These are phyloP conservation scores for Madurella mycetomatis DNA, from an alignment of 2,329 filamentous ascomycete species.

Conservation along the genomic window DNA sequence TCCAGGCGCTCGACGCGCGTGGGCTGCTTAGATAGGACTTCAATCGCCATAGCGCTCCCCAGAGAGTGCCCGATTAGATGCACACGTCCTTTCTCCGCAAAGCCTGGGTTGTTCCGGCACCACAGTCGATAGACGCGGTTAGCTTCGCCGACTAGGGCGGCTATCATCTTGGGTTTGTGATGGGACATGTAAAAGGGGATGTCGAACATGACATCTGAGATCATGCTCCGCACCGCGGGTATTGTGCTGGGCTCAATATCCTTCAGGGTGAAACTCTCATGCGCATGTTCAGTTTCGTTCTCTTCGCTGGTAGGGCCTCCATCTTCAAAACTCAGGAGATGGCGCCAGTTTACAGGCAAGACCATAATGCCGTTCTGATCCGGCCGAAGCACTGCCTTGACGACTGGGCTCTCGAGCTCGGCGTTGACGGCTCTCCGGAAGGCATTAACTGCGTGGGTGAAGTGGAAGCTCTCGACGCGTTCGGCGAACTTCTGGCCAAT, in stretches of 20 bases:
- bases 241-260: conserved; percentile 91
- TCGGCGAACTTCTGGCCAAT: conserved; percentile 97
- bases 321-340: conserved; percentile 82
- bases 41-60: conserved; percentile 89
- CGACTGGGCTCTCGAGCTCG: conserved; percentile 68
- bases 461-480: conserved; percentile 91
- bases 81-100: conserved; percentile 73
- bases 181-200: conserved; percentile 97
- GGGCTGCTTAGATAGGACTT: conserved; percentile 85
- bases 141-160: conserved; percentile 81
- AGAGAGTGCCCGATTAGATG: conserved; percentile 92
- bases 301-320: conserved; percentile 57
- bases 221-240: conserved; percentile 86
- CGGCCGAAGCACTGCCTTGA: conserved; percentile 70
- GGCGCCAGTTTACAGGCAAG: conserved; percentile 89
- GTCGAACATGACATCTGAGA: conserved; percentile 97
- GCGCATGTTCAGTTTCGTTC: conserved; percentile 48
- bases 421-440: conserved; percentile 83
- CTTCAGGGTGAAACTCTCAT: conserved; percentile 62
- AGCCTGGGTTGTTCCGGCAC: conserved; percentile 90
- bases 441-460: conserved; percentile 90
- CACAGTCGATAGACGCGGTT: conserved; percentile 94
- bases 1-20: conserved; percentile 58
- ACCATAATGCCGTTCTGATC: conserved; percentile 91
- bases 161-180: conserved; percentile 92